Percentiles rank a stretch among this genome's conserved stretches.
Conservation (phyloP, 1,284 basidiomycete species). For the Irpex sp. region DNA sequence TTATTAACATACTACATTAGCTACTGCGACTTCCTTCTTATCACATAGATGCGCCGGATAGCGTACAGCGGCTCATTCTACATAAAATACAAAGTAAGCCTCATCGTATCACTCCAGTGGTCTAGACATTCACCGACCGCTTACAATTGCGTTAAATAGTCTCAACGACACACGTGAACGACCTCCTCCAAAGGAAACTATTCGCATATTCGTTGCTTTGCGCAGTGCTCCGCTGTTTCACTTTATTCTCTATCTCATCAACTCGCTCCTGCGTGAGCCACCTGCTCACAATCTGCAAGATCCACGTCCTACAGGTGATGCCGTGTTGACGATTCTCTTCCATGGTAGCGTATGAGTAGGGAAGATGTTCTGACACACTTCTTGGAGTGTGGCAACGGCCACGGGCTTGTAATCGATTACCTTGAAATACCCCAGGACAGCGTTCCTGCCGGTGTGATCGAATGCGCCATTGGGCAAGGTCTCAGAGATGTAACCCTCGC, state of each 20-base stretch:
- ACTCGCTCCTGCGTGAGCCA: slow-evolving; percentile 11
- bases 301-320: slow-evolving; percentile 18
- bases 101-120: no score
- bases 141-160: not conserved
- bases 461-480: slow-evolving; percentile 11
- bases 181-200: not conserved
- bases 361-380: slow-evolving; percentile 12
- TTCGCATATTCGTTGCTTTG: not conserved
- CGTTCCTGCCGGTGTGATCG: slow-evolving; percentile 10
- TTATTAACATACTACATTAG: no score
- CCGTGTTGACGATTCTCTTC: slow-evolving; percentile 15
- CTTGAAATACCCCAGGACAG: slow-evolving; percentile 18
- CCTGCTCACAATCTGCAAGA: slow-evolving; percentile 12
- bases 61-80: no score
- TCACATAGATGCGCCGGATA: no score
- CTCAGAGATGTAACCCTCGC: slow-evolving; percentile 16
- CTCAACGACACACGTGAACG: not conserved
- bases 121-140: no score
- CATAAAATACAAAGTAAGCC: no score
- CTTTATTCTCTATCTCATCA: slow-evolving; percentile 13
- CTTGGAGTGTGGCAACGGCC: slow-evolving; percentile 6
- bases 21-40: no score
- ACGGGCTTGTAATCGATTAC: slow-evolving; percentile 12
- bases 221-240: slow-evolving; percentile 12
- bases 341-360: slow-evolving; percentile 11